Evolutionary conservation across 495 filamentous ascomycete genomes (phyloP).

Genomic region (Penicillium lagena): DNA sequence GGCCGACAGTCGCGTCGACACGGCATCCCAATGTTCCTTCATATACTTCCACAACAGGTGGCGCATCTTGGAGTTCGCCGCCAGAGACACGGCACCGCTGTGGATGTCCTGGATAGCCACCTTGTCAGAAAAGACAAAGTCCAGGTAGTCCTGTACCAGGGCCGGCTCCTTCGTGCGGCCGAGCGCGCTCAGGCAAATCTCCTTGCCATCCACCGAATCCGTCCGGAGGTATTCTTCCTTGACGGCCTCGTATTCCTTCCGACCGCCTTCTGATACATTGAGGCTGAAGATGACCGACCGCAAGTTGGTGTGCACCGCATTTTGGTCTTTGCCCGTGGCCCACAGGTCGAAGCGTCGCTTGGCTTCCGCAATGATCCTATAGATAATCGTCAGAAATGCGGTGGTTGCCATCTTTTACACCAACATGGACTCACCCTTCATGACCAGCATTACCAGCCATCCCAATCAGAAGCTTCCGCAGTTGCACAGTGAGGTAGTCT

Average conservation of each 20-base stretch:
- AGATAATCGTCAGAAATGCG: constrained; percentile 13
- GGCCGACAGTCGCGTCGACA: constrained; percentile 60
- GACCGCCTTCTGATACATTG: constrained; percentile 62
- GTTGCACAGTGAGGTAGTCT: constrained; percentile 72
- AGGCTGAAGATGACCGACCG: constrained; percentile 74
- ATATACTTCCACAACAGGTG: constrained; percentile 76
- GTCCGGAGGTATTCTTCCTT: constrained; percentile 78
- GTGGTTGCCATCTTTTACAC: not conserved
- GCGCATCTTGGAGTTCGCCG: constrained; percentile 63
- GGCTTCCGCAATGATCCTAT: constrained; percentile 62
- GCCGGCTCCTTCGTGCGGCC: constrained; percentile 65
- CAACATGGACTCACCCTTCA: constrained; percentile 46
- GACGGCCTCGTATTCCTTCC: constrained; percentile 62
- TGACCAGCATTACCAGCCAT: constrained; percentile 71
- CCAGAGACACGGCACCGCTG: constrained; percentile 64
- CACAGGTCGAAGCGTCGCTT: constrained; percentile 69
- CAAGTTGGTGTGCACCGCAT: constrained; percentile 71
- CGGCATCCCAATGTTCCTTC: constrained; percentile 66
- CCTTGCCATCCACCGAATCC: constrained; percentile 80
- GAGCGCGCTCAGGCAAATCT: constrained; percentile 71
- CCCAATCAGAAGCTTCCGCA: constrained; percentile 71
- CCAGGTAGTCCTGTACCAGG: constrained; percentile 62
- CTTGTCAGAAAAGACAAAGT: constrained; percentile 73
- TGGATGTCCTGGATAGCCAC: constrained; percentile 81
- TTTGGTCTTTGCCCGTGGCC: constrained; percentile 55